Evolutionary conservation across 164 flowering plant genomes (phyloP).

Genomic region (Vitis vinifera): ASM3070453v1 NC_081816.1:3195501-3196000

Average conservation of each 20-base stretch:
- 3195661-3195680: constrained; percentile 13
- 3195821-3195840: constrained; percentile 23
- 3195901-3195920: constrained; percentile 38
- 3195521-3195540: constrained; percentile 40
- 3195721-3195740: constrained; percentile 10
- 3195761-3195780: constrained; percentile 22
- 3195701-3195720: constrained; percentile 29
- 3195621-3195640: too few species aligned
- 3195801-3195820: constrained; percentile 21
- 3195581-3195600: constrained; percentile 49
- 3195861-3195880: constrained; percentile 35
- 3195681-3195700: constrained; percentile 12
- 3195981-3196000: constrained; percentile 48
- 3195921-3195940: constrained; percentile 44
- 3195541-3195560: constrained; percentile 29
- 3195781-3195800: constrained; percentile 24
- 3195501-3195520: neutral
- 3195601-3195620: constrained; percentile 31
- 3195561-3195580: constrained; percentile 67
- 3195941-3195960: constrained; percentile 38
- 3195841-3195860: constrained; percentile 26
- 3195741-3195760: constrained; percentile 6
- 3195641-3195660: constrained; percentile 10
- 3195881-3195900: constrained; percentile 33
- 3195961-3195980: constrained; percentile 37